These are phyloP conservation scores for Microsporum audouinii DNA, from an alignment of 2,329 filamentous ascomycete genomes.

Conservation along the genomic window DNA sequence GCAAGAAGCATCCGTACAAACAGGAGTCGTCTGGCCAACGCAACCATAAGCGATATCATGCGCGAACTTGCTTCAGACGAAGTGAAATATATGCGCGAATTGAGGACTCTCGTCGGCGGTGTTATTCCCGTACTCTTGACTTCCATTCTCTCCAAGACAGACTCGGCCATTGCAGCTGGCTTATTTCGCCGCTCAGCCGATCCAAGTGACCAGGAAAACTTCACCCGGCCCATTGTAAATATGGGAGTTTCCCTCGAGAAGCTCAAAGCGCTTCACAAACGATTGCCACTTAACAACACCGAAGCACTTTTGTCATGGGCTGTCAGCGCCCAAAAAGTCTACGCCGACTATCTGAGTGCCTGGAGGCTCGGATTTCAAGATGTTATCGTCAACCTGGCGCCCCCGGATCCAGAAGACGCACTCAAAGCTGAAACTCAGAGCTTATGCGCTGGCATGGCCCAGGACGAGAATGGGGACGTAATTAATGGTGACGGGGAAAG, in stretches of 20 bases:
- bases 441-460: slow-evolving; percentile 44
- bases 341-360: slow-evolving; percentile 71
- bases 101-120: slow-evolving; percentile 86
- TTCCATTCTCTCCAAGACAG: slow-evolving; percentile 64
- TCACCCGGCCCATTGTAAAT: slow-evolving; percentile 78
- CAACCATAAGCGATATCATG: slow-evolving; percentile 65
- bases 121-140: slow-evolving; percentile 86
- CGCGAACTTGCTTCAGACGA: slow-evolving; percentile 75
- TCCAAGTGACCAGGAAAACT: slow-evolving; percentile 46
- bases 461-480: slow-evolving; percentile 50
- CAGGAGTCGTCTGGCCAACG: slow-evolving; percentile 53
- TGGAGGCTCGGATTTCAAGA: slow-evolving; percentile 94
- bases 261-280: slow-evolving; percentile 66
- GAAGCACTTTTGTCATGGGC: slow-evolving; percentile 71
- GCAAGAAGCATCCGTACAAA: slow-evolving; percentile 67
- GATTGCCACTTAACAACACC: slow-evolving; percentile 62
- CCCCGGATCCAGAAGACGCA: slow-evolving; percentile 54
- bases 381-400: slow-evolving; percentile 83
- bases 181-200: slow-evolving; percentile 52
- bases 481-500: slow-evolving; percentile 68
- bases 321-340: slow-evolving; percentile 62
- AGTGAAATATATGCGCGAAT: slow-evolving; percentile 73
- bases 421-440: slow-evolving; percentile 37
- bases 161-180: slow-evolving; percentile 51
- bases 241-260: slow-evolving; percentile 89